Percentiles rank a stretch among this genome's conserved stretches.
phyloP scores from a whole-genome alignment of 345 rosid species.

The Erucastrum elatum region DNA sequence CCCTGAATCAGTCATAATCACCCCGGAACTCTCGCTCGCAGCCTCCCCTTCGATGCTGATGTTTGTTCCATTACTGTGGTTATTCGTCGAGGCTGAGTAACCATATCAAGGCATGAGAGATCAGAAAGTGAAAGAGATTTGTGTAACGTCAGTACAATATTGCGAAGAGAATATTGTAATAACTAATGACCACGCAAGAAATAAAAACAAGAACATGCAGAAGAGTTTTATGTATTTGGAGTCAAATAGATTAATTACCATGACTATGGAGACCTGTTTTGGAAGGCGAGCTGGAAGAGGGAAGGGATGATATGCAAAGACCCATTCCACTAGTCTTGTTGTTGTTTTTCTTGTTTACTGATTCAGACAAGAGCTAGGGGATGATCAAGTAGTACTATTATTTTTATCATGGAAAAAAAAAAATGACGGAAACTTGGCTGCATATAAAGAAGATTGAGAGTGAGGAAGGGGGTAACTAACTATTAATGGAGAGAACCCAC shows the following conservation, averaged over 20 bases:
- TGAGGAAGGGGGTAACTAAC: background rate
- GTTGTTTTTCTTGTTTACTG: constrained; percentile 18
- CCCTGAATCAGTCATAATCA: constrained; percentile 30
- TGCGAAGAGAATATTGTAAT: background rate
- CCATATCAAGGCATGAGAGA: constrained; percentile 6
- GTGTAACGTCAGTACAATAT: background rate
- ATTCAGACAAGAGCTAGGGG: constrained; percentile 24
- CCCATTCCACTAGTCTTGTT: constrained; percentile 29
- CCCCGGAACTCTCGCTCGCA: constrained; percentile 40
- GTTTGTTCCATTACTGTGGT: constrained; percentile 37
- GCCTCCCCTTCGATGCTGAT: constrained; percentile 40
- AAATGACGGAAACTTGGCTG: background rate
- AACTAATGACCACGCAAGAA: background rate
- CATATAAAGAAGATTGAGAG: background rate
- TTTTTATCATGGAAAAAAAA: background rate
- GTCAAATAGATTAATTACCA: constrained; percentile 9
- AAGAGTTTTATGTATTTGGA: background rate
- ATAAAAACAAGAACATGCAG: background rate
- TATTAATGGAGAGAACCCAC: background rate
- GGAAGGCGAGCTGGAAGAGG: constrained; percentile 19
- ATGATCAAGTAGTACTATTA: constrained; percentile 1
- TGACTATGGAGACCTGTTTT: constrained; percentile 15
- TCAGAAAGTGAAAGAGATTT: background rate
- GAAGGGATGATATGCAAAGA: constrained; percentile 1
- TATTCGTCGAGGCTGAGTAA: constrained; percentile 22